Evolutionary conservation across 139 green algal species (phyloP).

Genomic region (Chara braunii): DNA sequence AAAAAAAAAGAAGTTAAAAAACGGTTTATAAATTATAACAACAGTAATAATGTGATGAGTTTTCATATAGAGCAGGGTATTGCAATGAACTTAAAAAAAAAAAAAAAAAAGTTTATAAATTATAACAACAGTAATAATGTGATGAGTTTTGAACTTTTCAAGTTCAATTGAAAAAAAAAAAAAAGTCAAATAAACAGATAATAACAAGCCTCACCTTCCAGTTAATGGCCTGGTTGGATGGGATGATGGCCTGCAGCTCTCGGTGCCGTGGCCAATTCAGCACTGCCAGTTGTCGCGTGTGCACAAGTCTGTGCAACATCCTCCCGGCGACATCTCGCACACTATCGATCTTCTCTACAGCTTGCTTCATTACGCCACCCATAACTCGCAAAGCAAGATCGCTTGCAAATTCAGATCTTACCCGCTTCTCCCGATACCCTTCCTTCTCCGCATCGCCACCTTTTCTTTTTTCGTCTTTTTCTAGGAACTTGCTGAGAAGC

Average conservation of each 20-base stretch:
- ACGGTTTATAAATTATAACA: too few species aligned
- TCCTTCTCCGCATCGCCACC: neutral
- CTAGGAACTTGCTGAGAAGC: constrained; percentile 27
- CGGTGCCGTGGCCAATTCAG: neutral
- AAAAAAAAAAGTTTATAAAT: too few species aligned
- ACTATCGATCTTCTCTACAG: constrained; percentile 72
- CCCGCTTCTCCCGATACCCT: neutral
- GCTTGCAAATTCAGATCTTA: neutral
- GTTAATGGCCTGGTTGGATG: neutral
- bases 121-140: too few species aligned
- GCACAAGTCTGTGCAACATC: constrained; percentile 25
- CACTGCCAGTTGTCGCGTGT: neutral
- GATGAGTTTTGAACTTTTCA: too few species aligned
- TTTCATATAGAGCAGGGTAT: too few species aligned
- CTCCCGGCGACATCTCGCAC: constrained; percentile 51
- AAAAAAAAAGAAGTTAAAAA: too few species aligned
- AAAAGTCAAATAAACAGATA: too few species aligned
- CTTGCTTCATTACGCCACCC: constrained; percentile 60
- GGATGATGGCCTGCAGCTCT: constrained; percentile 3
- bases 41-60: too few species aligned
- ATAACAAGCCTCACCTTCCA: constrained; percentile 16
- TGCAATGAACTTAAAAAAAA: too few species aligned
- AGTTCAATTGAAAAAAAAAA: too few species aligned
- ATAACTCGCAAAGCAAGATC: constrained; percentile 20
- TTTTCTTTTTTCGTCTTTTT: neutral